Base-by-base conservation (phyloP, 1,284 basidiomycete genomes). In the Cutaneotrichosporon sp. region DNA sequence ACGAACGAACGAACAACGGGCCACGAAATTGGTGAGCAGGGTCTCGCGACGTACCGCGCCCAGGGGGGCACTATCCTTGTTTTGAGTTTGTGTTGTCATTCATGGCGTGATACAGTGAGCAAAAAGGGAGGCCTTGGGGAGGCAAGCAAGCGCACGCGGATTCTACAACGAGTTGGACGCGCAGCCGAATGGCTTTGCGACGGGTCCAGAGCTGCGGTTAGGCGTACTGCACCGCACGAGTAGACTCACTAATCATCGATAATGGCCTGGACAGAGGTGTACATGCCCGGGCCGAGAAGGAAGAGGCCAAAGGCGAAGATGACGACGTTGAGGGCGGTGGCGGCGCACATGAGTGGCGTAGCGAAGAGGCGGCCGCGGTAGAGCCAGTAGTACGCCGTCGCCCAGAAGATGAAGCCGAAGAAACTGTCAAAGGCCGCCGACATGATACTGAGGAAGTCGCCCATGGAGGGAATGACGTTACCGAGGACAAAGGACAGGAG, bases 401-500 rank as follows among this genome's bases (percentile, higher is more conserved):
- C 69, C 77, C 77, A 79, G 62, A 78, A 76, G 64, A 79, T 76
- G 69, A 72, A 76, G 14, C 73, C 62, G 49, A 68, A 61, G 57
- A 63, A 68, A 21, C 63, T 66, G 59, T 68, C 66, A 46, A 68
- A 69, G 1, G 67, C 61, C 21, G 67, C 63, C n/a, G 59, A 66
- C 66, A 70, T 69, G 62, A 80, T 68, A 7, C 66, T 61, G n/a
- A 80, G 63, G 57, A 79, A 68, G 52, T 76, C 73, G 21, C 69
- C 70, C 68, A 80, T 79, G 65, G 77, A 77, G 0, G 78, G 79
- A n/a, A 77, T 66, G 39, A 59, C 52, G 21, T 78, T 77, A 34
- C 77, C 83, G 52, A 86, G 81, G 51, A 85, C 65, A 69, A 83
- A 86, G 1, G 80, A 81, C 26, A 82, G 54, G 14, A 79, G 61